A percentile compares a stretch with the other conserved stretches of the same genome.
These are phyloP conservation scores for Tulasnella sp. DNA, from an alignment of 768 basidiomycete genomes.

Conservation along the genomic window DNA sequence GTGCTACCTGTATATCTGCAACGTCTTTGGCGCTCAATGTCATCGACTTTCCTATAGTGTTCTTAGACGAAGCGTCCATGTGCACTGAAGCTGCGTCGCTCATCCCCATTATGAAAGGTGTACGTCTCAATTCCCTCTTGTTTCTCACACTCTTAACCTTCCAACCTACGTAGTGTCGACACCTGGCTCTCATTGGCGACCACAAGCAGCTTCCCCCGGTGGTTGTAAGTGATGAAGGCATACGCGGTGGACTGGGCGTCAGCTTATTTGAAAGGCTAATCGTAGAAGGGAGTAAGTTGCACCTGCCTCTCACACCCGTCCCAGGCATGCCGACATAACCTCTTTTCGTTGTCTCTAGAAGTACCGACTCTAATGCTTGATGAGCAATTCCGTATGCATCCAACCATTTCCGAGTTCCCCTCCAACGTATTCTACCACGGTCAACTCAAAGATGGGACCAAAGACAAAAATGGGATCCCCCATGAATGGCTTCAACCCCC, in stretches of 20 bases:
- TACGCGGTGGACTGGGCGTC: constrained; percentile 54
- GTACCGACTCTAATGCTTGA: constrained; percentile 86
- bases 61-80: constrained; percentile 93
- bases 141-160: not conserved
- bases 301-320: not conserved
- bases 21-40: constrained; percentile 52
- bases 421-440: constrained; percentile 69
- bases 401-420: constrained; percentile 77
- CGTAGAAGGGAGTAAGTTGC: constrained; percentile 66
- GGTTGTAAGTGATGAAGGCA: constrained; percentile 65
- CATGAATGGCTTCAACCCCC: constrained; percentile 48
- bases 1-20: constrained; percentile 78
- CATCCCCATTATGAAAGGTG: constrained; percentile 89
- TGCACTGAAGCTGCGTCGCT: constrained; percentile 87
- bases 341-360: not conserved
- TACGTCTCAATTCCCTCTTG: constrained; percentile 32
- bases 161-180: constrained; percentile 43
- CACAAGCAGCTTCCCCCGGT: constrained; percentile 92
- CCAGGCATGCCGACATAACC: not conserved
- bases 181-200: constrained; percentile 87
- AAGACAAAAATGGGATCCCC: constrained; percentile 38
- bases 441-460: constrained; percentile 61
- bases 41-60: constrained; percentile 84
- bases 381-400: constrained; percentile 95
- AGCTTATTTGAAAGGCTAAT: constrained; percentile 85